Evolutionary conservation across 352 stramenopile genomes (phyloP), one percentile per base, ranked within the genome.

Genomic region (Stramenopiles sp.): DNA sequence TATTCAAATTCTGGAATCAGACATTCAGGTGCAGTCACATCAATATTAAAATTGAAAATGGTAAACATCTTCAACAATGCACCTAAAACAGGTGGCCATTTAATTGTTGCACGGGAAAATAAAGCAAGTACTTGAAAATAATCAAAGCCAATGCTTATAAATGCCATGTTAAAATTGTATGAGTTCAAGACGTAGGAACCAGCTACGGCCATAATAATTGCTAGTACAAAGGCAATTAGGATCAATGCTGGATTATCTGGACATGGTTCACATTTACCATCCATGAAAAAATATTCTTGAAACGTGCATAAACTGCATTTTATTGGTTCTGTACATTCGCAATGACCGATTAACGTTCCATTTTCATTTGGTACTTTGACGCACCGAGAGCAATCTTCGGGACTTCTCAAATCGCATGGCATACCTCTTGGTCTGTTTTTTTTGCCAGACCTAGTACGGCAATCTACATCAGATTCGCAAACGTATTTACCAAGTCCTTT

Each of bases 41-140:
- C 88, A 4, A 94, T 43, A 78, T 94, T 92, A 43, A 94, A 82
- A 43, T 91, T 93, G 83, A 93, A 92, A 4, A 88, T 86, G 29
- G 85, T 89, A 31, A 93, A 80, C 13, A 85, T 87, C 1, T 86
- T 85, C 78, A 90, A 92, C 6, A 92, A 81, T 7, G 82, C 83
- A n/a, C 89, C 83, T 7, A 93, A 43, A 13, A 83, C 80, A 63
- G 80, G 30, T 6, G 89, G 89, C 89, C 89, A 94, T 20, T 84
- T 79, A 74, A 93, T 86, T 0, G 85, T 85, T 1, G 88, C 85
- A 73, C 87, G 87, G 1, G 86, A 87, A 69, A 94, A 92, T 65
- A 94, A 89, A 6, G 87, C 87, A 0, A 94, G 81, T 27, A 91
- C 90, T 82, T 94, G 89, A 53, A 92, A 87, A 86, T 92, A 93